Evolutionary conservation across 2,329 filamentous ascomycete species (phyloP).

Genomic region (Sporothrix pallida): DNA sequence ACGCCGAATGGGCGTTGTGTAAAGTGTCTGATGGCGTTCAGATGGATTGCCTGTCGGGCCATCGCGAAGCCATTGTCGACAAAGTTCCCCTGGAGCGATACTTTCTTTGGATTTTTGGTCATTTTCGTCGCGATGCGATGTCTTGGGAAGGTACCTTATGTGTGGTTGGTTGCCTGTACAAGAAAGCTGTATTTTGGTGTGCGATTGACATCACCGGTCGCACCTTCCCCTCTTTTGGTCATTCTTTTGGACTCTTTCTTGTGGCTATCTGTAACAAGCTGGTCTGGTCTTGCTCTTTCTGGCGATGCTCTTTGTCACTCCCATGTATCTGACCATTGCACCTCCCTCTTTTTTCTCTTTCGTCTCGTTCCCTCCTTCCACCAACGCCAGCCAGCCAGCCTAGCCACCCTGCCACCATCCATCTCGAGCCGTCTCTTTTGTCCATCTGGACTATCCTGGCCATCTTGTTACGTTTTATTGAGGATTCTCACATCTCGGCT

Average conservation of each 20-base stretch:
- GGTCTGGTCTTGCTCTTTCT: neutral
- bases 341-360: neutral
- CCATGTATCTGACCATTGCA: constrained; percentile 9
- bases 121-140: neutral
- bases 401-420: neutral
- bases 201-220: constrained; percentile 3
- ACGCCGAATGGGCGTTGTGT: neutral
- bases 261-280: neutral
- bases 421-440: neutral
- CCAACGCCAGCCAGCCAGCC: neutral
- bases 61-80: neutral
- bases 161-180: neutral
- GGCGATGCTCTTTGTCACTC: constrained; percentile 22
- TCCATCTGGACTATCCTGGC: neutral
- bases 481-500: neutral
- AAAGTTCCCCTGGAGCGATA: neutral
- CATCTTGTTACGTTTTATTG: neutral
- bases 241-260: neutral
- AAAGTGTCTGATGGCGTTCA: neutral
- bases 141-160: neutral
- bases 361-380: neutral
- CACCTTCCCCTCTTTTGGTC: neutral
- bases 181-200: neutral
- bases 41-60: neutral
- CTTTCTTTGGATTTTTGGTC: no score